phyloP scores from a whole-genome alignment of 106 monocot genomes.

The Dioscorea alata region DNA sequence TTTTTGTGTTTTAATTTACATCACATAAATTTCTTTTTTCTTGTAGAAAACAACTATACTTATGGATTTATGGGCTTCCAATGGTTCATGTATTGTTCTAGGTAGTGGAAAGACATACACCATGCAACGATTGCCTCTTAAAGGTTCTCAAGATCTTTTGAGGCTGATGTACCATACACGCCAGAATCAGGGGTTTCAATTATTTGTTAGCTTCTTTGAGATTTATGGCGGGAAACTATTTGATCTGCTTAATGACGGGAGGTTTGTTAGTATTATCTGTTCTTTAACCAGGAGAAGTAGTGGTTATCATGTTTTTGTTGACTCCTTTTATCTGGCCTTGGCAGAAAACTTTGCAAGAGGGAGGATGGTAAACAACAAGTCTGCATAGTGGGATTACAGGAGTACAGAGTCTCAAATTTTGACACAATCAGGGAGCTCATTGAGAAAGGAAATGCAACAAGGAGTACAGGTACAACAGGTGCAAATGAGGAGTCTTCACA shows the following conservation, averaged over 20 bases:
- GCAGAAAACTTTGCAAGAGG: conserved; percentile 96
- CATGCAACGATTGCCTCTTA: conserved; percentile 92
- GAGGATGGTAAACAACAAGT: conserved; percentile 99
- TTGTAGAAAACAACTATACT: no score
- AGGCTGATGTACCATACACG: conserved; percentile 79
- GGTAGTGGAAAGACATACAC: conserved; percentile 99
- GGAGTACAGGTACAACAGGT: conserved; percentile 95
- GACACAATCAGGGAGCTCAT: conserved; percentile 82
- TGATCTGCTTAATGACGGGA: conserved; percentile 91
- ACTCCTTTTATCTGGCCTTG: background rate
- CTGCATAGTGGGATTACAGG: conserved; percentile 94
- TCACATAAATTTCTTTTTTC: no score
- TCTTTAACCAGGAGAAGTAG: background rate
- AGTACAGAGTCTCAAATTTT: conserved; percentile 68
- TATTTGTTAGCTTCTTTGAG: conserved; percentile 97
- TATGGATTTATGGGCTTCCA: no score
- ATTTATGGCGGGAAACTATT: conserved; percentile 98
- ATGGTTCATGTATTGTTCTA: conserved; percentile 12
- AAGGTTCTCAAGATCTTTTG: conserved; percentile 88
- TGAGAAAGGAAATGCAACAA: conserved; percentile 89
- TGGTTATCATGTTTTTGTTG: background rate
- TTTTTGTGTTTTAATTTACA: no score
- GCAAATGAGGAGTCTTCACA: conserved; percentile 99
- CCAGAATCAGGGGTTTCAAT: conserved; percentile 77
- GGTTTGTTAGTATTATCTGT: conserved; percentile 27